Conservation (phyloP, 176 grass and related monocot genomes). For the Oryza meridionalis region DNA sequence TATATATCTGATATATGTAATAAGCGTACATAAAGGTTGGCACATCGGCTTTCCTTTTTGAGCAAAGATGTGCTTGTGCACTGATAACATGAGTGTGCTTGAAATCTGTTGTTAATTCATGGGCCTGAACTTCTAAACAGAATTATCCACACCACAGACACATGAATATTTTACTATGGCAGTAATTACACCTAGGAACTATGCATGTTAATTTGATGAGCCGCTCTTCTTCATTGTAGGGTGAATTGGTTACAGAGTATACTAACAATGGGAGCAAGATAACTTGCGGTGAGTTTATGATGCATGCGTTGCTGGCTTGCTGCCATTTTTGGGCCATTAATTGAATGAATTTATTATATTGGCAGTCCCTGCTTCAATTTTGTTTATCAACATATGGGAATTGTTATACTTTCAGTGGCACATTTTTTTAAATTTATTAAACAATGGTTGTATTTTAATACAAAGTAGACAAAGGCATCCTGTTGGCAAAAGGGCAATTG, state of each 20-base stretch:
- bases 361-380: conserved; percentile 1
- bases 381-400: conserved; percentile 12
- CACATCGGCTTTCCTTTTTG: not conserved
- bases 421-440: conserved; percentile 13
- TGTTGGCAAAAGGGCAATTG: conserved; percentile 5
- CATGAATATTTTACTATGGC: not conserved
- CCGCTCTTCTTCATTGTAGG: conserved; percentile 52
- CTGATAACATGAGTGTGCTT: conserved; percentile 8
- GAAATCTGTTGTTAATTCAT: conserved; percentile 12
- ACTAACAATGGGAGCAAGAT: conserved; percentile 77
- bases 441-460: not conserved
- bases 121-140: conserved; percentile 3
- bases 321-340: not conserved
- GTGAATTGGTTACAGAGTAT: conserved; percentile 81
- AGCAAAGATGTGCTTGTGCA: not conserved
- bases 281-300: conserved; percentile 72
- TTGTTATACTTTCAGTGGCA: not conserved
- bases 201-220: conserved; percentile 2
- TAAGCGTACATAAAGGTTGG: conserved; percentile 7
- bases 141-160: conserved; percentile 13
- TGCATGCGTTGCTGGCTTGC: not conserved
- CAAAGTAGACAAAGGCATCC: not conserved
- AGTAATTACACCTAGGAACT: not conserved
- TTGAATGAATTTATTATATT: conserved; percentile 26
- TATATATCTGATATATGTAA: conserved; percentile 19